Conservation (phyloP, 768 basidiomycete genomes). For the Tylopilus subfusipes region DNA sequence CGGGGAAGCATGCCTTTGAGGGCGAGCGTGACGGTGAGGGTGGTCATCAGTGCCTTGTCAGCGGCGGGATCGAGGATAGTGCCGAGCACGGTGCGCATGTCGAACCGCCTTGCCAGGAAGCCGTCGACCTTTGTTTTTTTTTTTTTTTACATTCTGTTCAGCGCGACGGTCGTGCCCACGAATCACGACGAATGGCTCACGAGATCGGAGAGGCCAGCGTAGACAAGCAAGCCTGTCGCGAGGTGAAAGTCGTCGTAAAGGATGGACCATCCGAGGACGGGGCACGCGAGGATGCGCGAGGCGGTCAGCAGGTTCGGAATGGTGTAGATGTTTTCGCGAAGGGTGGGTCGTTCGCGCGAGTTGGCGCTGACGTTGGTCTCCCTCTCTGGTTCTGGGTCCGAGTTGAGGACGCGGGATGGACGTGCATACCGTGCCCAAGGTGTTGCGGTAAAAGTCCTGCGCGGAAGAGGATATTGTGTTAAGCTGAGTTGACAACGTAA, state of each 20-base stretch:
- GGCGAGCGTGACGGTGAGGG: conserved; percentile 80
- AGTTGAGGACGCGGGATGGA: conserved; percentile 6
- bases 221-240: conserved; percentile 81
- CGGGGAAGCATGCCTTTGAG: conserved; percentile 65
- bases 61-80: conserved; percentile 96
- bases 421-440: conserved; percentile 7
- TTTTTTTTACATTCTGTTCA: not conserved
- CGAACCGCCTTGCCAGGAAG: conserved; percentile 79
- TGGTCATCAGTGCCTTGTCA: conserved; percentile 95
- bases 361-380: not conserved
- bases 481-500: not conserved
- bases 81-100: conserved; percentile 89
- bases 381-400: conserved; percentile 4
- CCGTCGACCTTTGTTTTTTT: conserved; percentile 91
- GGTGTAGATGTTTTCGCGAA: conserved; percentile 89
- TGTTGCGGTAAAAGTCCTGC: conserved; percentile 15
- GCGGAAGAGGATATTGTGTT: not conserved
- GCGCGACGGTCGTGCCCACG: not conserved
- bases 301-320: conserved; percentile 86
- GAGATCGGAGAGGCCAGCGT: conserved; percentile 90
- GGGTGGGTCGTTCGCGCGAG: conserved; percentile 28
- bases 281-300: conserved; percentile 86
- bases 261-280: conserved; percentile 88
- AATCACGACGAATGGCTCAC: conserved; percentile 48
- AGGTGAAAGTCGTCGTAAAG: conserved; percentile 73